Percentiles rank a stretch among this genome's conserved stretches.
Evolutionary conservation across 768 basidiomycete species (phyloP).

Genomic region (Harrya chromipes): DNA sequence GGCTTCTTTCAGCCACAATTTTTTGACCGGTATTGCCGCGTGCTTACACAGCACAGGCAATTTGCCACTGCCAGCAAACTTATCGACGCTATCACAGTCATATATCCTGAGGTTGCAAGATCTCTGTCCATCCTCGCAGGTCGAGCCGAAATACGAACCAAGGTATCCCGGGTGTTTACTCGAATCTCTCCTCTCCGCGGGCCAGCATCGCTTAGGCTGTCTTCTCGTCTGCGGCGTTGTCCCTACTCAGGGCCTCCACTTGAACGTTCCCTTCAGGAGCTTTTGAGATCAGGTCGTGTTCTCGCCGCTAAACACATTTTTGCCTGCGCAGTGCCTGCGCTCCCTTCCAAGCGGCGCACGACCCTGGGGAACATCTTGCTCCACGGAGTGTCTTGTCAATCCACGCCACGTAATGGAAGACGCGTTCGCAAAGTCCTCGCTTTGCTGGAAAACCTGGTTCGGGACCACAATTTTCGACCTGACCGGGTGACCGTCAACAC

Average conservation of each 20-base stretch:
- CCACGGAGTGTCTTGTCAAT: conserved; percentile 37
- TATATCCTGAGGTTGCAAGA: conserved; percentile 13
- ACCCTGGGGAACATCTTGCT: conserved; percentile 57
- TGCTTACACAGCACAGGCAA: conserved; percentile 41
- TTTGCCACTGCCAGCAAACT: conserved; percentile 33
- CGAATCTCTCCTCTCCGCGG: conserved; percentile 3
- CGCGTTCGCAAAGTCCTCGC: conserved; percentile 42
- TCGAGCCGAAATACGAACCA: conserved; percentile 8
- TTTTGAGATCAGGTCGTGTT: conserved; percentile 35
- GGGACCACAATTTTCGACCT: conserved; percentile 48
- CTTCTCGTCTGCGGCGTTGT: conserved; percentile 14
- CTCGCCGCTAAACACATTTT: conserved; percentile 46
- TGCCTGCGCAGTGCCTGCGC: conserved; percentile 21
- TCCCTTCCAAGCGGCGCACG: conserved; percentile 37
- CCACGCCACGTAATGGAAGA: conserved; percentile 39
- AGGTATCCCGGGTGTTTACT: conserved; percentile 5
- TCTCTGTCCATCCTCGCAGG: conserved; percentile 4
- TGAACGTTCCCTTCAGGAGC: conserved; percentile 19
- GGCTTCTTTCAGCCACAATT: conserved; percentile 40
- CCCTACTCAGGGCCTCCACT: conserved; percentile 5
- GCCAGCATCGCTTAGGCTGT: conserved; percentile 11
- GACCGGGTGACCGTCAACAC: conserved; percentile 74
- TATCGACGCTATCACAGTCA: conserved; percentile 21
- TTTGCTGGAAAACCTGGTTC: conserved; percentile 42
- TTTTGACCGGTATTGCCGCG: conserved; percentile 35